Base-by-base conservation (phyloP, 23 red algal species). In the Gracilariopsis chorda region DNA sequence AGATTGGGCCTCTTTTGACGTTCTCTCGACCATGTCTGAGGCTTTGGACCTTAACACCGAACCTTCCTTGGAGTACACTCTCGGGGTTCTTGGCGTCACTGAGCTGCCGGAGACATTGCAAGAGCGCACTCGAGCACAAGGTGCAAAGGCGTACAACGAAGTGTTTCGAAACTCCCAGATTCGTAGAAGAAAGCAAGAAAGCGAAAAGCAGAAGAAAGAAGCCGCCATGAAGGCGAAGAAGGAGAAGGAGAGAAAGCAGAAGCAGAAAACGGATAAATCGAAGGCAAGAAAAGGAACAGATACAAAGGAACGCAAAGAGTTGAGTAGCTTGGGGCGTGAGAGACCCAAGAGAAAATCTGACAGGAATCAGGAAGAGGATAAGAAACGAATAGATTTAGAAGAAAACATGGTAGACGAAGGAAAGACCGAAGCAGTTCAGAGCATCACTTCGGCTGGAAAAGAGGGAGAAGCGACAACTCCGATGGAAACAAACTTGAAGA, bases 11-110 rank as follows among this genome's bases (percentile, higher is more conserved):
- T 87, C 82, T 1, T 52, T 58, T 52, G 82, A 87, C 23, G 65
- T 74, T 73, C 32, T 87, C 7, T 44, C n/a, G 30, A 87, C 42
- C 32, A 56, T 87, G 35, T 67, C 59, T 16, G 82, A 87, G 61
- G 65, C 60, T 73, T 47, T 87, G 33, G 82, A 87, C 28, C 36
- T 39, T 2, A 44, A 58, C 43, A 39, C 82, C 28, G 36, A 74
- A 51, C 82, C 82, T 17, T 64, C 52, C 4, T 74, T 87, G 44
- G 82, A 87, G 32, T 87, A 72, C 44, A 74, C 82, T 16, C 60
- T 87, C n/a, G 82, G 82, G 10, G 82, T 74, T 48, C 65, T 87
- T 13, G 82, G 82, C 10, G 82, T 70, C 11, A 63, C 53, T 13
- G 52, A 70, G 21, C 30, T 87, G 47, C 82, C 82, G 36, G 27